phyloP scores from a whole-genome alignment of 2,329 filamentous ascomycete genomes.

The Lecanicillium sp. region DNA sequence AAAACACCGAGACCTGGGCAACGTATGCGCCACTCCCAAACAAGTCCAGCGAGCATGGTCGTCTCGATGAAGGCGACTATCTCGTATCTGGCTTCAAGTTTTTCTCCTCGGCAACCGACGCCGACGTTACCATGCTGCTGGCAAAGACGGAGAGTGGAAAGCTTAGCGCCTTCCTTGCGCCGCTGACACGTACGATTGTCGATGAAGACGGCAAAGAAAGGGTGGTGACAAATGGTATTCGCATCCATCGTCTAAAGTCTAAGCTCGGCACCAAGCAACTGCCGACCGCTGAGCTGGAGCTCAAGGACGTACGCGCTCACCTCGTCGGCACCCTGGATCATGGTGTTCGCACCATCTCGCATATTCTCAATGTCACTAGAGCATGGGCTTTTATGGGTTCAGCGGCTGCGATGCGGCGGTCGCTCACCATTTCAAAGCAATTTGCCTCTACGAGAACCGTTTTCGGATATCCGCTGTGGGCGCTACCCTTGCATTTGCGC shows the following conservation, averaged over 20 bases:
- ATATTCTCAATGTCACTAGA: conserved; percentile 10
- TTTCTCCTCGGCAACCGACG: conserved; percentile 11
- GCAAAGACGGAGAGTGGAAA: conserved; percentile 11
- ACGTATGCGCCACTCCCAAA: conserved; percentile 1
- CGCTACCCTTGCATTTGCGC: conserved; percentile 10
- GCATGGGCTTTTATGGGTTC: conserved; percentile 7
- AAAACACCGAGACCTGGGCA: conserved; percentile 11
- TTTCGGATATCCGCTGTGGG: conserved; percentile 9
- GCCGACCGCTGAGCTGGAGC: conserved; percentile 10
- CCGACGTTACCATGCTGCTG: conserved; percentile 9
- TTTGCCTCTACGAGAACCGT: conserved; percentile 6
- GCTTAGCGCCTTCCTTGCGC: conserved; percentile 10
- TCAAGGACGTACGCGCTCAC: conserved; percentile 9
- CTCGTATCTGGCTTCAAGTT: conserved; percentile 12
- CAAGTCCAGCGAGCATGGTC: conserved; percentile 2
- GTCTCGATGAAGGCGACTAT: conserved; percentile 10
- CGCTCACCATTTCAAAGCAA: conserved; percentile 5
- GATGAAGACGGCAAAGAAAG: conserved; percentile 3
- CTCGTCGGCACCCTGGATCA: conserved; percentile 8
- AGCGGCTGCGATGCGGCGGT: conserved; percentile 7
- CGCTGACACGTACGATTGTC: conserved; percentile 4
- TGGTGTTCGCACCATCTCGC: conserved; percentile 10
- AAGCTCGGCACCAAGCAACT: conserved; percentile 12
- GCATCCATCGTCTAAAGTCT: conserved; percentile 11
- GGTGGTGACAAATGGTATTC: conserved; percentile 9